Percentiles rank a stretch among this genome's conserved stretches.
Evolutionary conservation across 352 stramenopile genomes (phyloP).

Genomic region (Globisporangium viniferum): DNA sequence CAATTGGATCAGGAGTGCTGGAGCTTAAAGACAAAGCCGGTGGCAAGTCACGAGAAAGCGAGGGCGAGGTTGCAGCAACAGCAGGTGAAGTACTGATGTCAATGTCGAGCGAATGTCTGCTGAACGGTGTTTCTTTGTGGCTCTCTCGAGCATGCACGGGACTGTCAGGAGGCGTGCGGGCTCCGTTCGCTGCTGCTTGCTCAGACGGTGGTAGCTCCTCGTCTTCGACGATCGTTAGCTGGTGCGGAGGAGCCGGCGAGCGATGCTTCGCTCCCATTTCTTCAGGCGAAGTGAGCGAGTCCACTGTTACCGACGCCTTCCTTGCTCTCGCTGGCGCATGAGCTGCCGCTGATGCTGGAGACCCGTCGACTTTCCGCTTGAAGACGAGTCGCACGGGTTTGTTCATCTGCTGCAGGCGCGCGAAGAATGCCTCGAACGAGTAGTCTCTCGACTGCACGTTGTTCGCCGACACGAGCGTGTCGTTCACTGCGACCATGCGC

Average conservation of each 20-base stretch:
- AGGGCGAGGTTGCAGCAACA: slow-evolving; percentile 4
- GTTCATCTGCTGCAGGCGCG: slow-evolving; percentile 76
- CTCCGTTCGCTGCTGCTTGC: neutral
- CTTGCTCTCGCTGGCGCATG: slow-evolving; percentile 12
- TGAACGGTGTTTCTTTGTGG: neutral
- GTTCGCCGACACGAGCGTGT: slow-evolving; percentile 80
- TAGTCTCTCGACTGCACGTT: slow-evolving; percentile 63
- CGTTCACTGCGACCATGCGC: slow-evolving; percentile 65
- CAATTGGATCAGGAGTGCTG: neutral
- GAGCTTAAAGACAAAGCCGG: neutral
- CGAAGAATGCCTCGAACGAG: slow-evolving; percentile 82
- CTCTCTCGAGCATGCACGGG: slow-evolving; percentile 11
- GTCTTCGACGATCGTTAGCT: slow-evolving; percentile 11
- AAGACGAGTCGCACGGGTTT: slow-evolving; percentile 83
- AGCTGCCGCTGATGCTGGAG: neutral
- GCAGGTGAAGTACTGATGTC: slow-evolving; percentile 2
- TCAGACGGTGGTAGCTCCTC: neutral
- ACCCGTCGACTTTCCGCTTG: slow-evolving; percentile 24
- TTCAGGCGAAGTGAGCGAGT: slow-evolving; percentile 19
- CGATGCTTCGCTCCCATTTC: neutral
- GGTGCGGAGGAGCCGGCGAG: slow-evolving; percentile 13
- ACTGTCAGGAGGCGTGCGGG: slow-evolving; percentile 14
- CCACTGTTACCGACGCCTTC: slow-evolving; percentile 35
- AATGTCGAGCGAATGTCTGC: slow-evolving; percentile 13
- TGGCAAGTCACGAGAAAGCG: neutral